Conservation (phyloP, 2,329 filamentous ascomycete species). For the Tolypocladium capitatum region DNA sequence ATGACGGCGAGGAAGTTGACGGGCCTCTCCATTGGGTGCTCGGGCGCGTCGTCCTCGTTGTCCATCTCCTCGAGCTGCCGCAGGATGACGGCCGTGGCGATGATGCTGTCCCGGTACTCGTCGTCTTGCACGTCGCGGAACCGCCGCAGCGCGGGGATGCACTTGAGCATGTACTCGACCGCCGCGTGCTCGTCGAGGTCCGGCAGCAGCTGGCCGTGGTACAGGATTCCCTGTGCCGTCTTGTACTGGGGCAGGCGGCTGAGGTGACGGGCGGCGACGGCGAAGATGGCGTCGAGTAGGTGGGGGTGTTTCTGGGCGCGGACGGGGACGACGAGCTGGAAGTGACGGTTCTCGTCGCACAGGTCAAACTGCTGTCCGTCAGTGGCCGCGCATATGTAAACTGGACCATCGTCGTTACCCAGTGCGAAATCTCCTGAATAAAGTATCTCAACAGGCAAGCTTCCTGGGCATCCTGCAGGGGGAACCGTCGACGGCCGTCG, state of each 20-base stretch:
- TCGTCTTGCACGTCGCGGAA: slow-evolving; percentile 24
- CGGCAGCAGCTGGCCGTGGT: slow-evolving; percentile 23
- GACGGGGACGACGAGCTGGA: slow-evolving; percentile 23
- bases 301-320: slow-evolving; percentile 22
- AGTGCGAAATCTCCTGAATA: slow-evolving; percentile 25
- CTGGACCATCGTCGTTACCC: slow-evolving; percentile 13
- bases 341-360: slow-evolving; percentile 25
- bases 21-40: slow-evolving; percentile 5
- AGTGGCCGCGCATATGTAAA: background rate
- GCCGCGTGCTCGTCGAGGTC: slow-evolving; percentile 22
- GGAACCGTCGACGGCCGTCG: slow-evolving; percentile 11
- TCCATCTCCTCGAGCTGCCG: slow-evolving; percentile 28
- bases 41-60: slow-evolving; percentile 17
- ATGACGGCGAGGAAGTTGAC: slow-evolving; percentile 28
- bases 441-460: slow-evolving; percentile 25
- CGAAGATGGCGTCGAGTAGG: slow-evolving; percentile 26
- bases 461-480: slow-evolving; percentile 21
- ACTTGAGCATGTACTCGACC: slow-evolving; percentile 26
- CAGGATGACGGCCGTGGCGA: slow-evolving; percentile 26
- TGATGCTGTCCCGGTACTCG: slow-evolving; percentile 25
- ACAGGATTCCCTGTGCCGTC: slow-evolving; percentile 20
- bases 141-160: slow-evolving; percentile 24
- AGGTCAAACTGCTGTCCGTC: slow-evolving; percentile 21
- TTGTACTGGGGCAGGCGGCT: slow-evolving; percentile 24
- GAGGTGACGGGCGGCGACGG: slow-evolving; percentile 24